These are phyloP conservation scores for Aspergillus hancockii DNA, from an alignment of 495 filamentous ascomycete species.

Conservation along the genomic window DNA sequence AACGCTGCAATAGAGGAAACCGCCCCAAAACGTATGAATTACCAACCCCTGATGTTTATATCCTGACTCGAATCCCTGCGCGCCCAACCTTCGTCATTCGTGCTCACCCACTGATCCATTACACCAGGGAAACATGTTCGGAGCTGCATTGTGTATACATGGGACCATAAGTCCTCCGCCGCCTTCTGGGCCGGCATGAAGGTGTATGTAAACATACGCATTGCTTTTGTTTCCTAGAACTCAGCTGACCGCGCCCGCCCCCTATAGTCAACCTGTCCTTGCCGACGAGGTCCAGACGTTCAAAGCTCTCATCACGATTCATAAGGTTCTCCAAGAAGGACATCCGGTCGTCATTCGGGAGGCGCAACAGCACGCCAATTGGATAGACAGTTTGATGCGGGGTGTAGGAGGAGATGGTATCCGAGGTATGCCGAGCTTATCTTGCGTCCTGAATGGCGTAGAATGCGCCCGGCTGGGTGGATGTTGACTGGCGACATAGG, in stretches of 20 bases:
- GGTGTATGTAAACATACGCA: constrained; percentile 61
- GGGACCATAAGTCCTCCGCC: constrained; percentile 96
- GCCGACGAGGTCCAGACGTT: constrained; percentile 95
- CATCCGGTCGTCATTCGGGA: constrained; percentile 86
- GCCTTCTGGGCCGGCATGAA: constrained; percentile 99
- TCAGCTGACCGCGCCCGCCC: constrained; percentile 7
- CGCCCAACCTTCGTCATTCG: neutral
- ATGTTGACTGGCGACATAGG: constrained; percentile 47
- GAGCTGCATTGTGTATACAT: constrained; percentile 97
- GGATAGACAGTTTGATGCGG: constrained; percentile 90
- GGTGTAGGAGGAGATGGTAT: constrained; percentile 83
- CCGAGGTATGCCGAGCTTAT: constrained; percentile 54
- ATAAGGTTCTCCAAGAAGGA: constrained; percentile 96
- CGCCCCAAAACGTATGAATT: constrained; percentile 79
- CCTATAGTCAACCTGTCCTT: constrained; percentile 80
- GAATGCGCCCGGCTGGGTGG: neutral
- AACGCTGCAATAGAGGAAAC: constrained; percentile 69
- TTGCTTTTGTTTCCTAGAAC: neutral
- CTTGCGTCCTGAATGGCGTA: neutral
- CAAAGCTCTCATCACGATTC: constrained; percentile 88
- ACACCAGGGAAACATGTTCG: constrained; percentile 89
- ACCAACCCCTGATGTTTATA: neutral
- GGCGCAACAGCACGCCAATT: constrained; percentile 82
- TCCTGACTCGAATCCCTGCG: neutral
- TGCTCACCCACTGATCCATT: constrained; percentile 21